A percentile compares a stretch with the other conserved stretches of the same genome.
phyloP scores from a whole-genome alignment of 352 stramenopile species.

The Hyaloperonospora arabidopsidis region DNA sequence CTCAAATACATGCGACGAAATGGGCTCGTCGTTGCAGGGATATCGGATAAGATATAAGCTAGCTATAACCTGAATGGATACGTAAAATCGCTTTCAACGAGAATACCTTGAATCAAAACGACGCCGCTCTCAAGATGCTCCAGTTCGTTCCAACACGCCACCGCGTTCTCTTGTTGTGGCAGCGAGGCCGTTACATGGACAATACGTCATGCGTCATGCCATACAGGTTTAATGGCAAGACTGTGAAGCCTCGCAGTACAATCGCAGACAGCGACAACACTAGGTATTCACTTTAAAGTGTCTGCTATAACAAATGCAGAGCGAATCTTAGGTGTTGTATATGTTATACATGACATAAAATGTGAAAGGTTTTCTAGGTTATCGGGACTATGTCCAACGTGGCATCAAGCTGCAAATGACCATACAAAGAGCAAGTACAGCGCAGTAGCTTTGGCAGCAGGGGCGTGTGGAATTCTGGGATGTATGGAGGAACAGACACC shows the following conservation, averaged over 20 bases:
- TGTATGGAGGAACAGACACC: slow-evolving; percentile 14
- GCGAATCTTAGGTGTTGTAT: not conserved
- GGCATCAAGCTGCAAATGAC: slow-evolving; percentile 8
- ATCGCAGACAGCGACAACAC: not conserved
- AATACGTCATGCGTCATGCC: not conserved
- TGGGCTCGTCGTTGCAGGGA: too few species aligned
- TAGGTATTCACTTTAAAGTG: slow-evolving; percentile 7
- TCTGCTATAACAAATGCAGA: slow-evolving; percentile 8
- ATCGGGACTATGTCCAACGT: slow-evolving; percentile 1
- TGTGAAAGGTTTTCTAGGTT: slow-evolving; percentile 11
- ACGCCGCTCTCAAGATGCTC: not conserved
- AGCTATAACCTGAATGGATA: too few species aligned
- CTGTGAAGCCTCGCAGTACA: not conserved
- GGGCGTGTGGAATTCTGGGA: slow-evolving; percentile 7
- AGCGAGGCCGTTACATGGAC: too few species aligned
- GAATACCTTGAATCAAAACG: too few species aligned
- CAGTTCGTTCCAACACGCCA: not conserved
- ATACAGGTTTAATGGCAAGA: not conserved
- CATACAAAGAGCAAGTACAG: slow-evolving; percentile 24
- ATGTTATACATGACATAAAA: slow-evolving; percentile 5
- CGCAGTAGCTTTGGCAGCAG: slow-evolving; percentile 14
- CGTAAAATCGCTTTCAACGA: too few species aligned
- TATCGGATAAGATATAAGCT: too few species aligned
- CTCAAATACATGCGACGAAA: too few species aligned
- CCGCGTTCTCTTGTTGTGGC: not conserved